phyloP scores from a whole-genome alignment of 768 basidiomycete species.

The Amanita inopinata region DNA sequence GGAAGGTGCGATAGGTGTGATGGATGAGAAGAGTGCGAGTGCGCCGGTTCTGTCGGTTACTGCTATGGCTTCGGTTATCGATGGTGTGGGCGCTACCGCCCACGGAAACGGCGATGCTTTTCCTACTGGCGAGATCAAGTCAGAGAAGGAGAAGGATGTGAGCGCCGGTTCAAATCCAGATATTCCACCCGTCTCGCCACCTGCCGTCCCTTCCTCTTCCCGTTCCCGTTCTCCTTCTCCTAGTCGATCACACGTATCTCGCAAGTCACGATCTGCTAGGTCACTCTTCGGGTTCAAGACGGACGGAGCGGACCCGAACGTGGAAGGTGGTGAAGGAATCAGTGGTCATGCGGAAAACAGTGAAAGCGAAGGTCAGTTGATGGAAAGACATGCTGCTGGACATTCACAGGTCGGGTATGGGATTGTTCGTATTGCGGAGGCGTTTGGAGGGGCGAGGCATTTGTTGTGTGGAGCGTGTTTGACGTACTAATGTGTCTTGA shows the following conservation, averaged over 20 bases:
- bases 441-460: slow-evolving; percentile 4
- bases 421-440: slow-evolving; percentile 3
- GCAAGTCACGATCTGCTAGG: slow-evolving; percentile 1
- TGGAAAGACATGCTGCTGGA: slow-evolving; percentile 2
- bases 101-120: no score
- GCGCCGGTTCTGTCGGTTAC: no score
- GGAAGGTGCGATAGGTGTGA: not conserved
- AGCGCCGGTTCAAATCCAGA: not conserved
- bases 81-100: no score
- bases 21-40: not conserved
- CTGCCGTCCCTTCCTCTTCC: not conserved
- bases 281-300: slow-evolving; percentile 1
- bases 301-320: not conserved
- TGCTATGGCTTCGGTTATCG: no score
- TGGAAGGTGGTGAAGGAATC: no score
- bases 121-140: not conserved
- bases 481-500: no score
- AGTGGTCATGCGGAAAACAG: not conserved
- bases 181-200: not conserved
- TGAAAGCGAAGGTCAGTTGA: no score
- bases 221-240: not conserved
- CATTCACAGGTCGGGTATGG: slow-evolving; percentile 1
- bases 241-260: no score
- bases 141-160: not conserved
- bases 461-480: slow-evolving; percentile 4